Evolutionary conservation across 1,284 basidiomycete species (phyloP).

Genomic region (Mycena citricolor): DNA sequence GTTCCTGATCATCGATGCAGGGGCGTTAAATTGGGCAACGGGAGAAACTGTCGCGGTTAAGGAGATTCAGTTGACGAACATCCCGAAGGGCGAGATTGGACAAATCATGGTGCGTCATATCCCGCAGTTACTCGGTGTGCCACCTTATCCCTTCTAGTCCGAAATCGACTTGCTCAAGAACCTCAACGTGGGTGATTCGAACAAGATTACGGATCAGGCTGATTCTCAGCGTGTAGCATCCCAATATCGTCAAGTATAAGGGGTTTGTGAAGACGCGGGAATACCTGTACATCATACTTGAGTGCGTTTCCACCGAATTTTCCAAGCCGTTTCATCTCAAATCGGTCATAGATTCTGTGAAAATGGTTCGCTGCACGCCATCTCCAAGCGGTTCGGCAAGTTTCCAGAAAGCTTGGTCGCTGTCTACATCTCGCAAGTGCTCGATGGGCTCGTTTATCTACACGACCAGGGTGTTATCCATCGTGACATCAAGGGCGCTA

Average conservation of each 20-base stretch:
- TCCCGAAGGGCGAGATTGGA: constrained; percentile 88
- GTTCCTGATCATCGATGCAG: constrained; percentile 36
- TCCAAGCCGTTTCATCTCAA: constrained; percentile 4
- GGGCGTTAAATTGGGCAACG: constrained; percentile 93
- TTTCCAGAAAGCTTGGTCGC: constrained; percentile 96
- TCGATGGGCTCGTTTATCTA: constrained; percentile 91
- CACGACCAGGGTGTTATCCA: constrained; percentile 98
- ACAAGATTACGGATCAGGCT: constrained; percentile 1
- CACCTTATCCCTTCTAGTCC: constrained; percentile 50
- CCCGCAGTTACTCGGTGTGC: constrained; percentile 8
- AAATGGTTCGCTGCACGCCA: constrained; percentile 94
- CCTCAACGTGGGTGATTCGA: constrained; percentile 69
- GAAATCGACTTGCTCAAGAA: constrained; percentile 99
- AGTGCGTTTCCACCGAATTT: constrained; percentile 52
- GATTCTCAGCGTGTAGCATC: constrained; percentile 65
- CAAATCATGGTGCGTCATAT: constrained; percentile 87
- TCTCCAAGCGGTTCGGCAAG: constrained; percentile 96
- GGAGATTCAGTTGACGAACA: constrained; percentile 90
- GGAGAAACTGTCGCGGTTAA: constrained; percentile 96
- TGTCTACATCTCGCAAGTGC: constrained; percentile 92
- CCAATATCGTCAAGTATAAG: constrained; percentile 99
- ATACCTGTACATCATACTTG: constrained; percentile 94
- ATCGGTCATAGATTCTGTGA: constrained; percentile 79
- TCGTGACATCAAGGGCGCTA: constrained; percentile 98
- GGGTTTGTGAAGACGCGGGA: constrained; percentile 95